Evolutionary conservation across 768 basidiomycete species (phyloP), one percentile per base, ranked within the genome.

Genomic region (Artomyces pyxidatus): DNA sequence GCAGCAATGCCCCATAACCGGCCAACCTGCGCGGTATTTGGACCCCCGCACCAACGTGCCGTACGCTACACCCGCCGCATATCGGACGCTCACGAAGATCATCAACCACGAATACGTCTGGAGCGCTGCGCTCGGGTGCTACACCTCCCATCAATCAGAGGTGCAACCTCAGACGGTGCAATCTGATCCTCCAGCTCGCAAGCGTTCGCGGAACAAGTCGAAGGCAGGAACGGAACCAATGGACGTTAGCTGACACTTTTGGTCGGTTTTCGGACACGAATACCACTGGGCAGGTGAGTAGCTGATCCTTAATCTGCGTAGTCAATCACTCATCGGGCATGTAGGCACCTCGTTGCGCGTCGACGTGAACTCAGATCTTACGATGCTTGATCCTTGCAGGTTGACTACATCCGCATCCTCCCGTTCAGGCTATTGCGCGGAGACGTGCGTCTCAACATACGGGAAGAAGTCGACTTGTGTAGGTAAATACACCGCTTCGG

Each of bases 1-100:
- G 16, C 77, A 75, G 47, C 70, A 63, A 6, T 95, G 93, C 62
- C 79, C 78, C 0, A 78, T 97, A 51, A 94, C 89, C 0, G 94
- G 94, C 3, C 72, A 72, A 37, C 71, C 73, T 4, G 92, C 91
- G 0, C 75, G 68, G 39, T 97, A 97, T 60, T 61, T 78, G 32
- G 91, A 96, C 62, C 92, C 93, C 1, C 69, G 77, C 37, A 84
- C 85, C 0, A 80, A 80, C 9, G 81, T 87, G 6, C 91, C 90
- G 0, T 97, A 80, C 63, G 85, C 89, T 2, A 77, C 84, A 49
- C 61, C 75, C 12, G 66, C 67, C 19, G 89, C 85, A 10, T 96
- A 79, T 61, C 63, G 75, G 38, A 71, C 73, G 7, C 70, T 95
- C 42, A 80, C 80, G 25, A 69, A 66, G 28, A 53, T 92, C 4